A percentile compares a stretch with the other conserved stretches of the same genome.
phyloP scores from a whole-genome alignment of 192 early-diverging fungal species.

The Entomortierella lignicola region DNA sequence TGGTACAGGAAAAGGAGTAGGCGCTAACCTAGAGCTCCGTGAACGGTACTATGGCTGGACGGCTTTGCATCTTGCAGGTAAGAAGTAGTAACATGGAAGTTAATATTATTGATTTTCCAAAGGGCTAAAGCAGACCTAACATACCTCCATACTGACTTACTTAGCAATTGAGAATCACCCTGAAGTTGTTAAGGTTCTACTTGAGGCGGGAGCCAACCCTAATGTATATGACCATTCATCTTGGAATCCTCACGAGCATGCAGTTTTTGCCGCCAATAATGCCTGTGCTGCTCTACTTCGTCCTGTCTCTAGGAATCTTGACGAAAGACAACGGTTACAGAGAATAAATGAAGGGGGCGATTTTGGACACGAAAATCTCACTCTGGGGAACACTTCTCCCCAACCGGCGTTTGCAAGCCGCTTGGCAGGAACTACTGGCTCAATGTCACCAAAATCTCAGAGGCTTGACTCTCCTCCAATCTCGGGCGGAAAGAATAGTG shows the following conservation, averaged over 20 bases:
- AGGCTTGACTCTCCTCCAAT: conserved; percentile 14
- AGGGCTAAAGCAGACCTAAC: no score
- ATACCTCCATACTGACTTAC: no score
- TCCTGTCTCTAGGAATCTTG: conserved; percentile 45
- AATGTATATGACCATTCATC: conserved; percentile 59
- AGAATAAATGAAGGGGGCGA: conserved; percentile 4
- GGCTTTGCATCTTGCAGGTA: conserved; percentile 71
- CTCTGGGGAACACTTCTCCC: background rate
- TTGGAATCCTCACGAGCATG: conserved; percentile 73
- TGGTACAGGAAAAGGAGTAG: conserved; percentile 4
- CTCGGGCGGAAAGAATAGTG: conserved; percentile 23
- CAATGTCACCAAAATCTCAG: conserved; percentile 17
- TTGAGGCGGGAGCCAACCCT: conserved; percentile 64
- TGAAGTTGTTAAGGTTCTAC: conserved; percentile 62
- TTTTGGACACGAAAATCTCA: conserved; percentile 9
- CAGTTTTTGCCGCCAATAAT: conserved; percentile 68
- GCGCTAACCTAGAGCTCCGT: conserved; percentile 59
- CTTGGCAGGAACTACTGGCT: background rate
- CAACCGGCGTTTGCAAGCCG: conserved; percentile 3
- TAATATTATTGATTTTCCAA: background rate
- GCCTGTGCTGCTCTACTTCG: conserved; percentile 61
- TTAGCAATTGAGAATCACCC: conserved; percentile 70
- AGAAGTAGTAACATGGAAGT: background rate
- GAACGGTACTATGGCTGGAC: conserved; percentile 73
- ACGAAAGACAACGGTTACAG: conserved; percentile 17